These are phyloP conservation scores for Volutella citrinella DNA, from an alignment of 2,329 filamentous ascomycete genomes.

Conservation along the genomic window DNA sequence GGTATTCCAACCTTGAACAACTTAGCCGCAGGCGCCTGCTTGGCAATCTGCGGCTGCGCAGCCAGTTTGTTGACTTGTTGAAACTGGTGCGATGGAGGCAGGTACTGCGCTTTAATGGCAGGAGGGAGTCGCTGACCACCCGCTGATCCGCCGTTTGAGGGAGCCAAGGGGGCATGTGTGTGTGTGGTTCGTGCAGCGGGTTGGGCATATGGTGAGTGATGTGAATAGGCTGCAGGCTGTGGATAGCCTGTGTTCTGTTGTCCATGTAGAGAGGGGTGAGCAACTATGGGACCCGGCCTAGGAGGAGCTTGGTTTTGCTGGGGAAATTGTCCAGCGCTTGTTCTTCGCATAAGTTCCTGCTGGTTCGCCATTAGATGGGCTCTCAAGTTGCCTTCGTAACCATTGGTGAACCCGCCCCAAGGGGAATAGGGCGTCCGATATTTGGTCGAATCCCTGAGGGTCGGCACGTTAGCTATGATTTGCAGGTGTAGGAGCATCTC, in stretches of 20 bases:
- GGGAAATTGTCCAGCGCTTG: slow-evolving; percentile 5
- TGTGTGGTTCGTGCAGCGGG: too few species aligned
- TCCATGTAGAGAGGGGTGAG: too few species aligned
- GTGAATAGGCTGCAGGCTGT: background rate
- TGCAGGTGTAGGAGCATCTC: background rate
- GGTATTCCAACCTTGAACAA: slow-evolving; percentile 31
- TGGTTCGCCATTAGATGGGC: slow-evolving; percentile 41
- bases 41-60: slow-evolving; percentile 20
- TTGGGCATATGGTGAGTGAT: background rate
- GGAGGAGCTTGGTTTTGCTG: too few species aligned
- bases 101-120: slow-evolving; percentile 20
- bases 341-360: slow-evolving; percentile 27
- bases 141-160: too few species aligned
- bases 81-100: slow-evolving; percentile 2
- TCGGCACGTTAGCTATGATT: slow-evolving; percentile 15
- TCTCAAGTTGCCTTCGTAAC: slow-evolving; percentile 52
- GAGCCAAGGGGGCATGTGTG: too few species aligned
- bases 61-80: slow-evolving; percentile 1
- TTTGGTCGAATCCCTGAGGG: slow-evolving; percentile 48
- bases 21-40: slow-evolving; percentile 23
- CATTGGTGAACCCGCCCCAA: slow-evolving; percentile 58
- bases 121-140: slow-evolving; percentile 9
- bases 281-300: too few species aligned
- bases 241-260: too few species aligned
- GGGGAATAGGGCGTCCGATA: slow-evolving; percentile 60